These are phyloP conservation scores for Thymus quinquecostatus DNA, from an alignment of 257 asterid genomes.

Conservation along the genomic window DNA sequence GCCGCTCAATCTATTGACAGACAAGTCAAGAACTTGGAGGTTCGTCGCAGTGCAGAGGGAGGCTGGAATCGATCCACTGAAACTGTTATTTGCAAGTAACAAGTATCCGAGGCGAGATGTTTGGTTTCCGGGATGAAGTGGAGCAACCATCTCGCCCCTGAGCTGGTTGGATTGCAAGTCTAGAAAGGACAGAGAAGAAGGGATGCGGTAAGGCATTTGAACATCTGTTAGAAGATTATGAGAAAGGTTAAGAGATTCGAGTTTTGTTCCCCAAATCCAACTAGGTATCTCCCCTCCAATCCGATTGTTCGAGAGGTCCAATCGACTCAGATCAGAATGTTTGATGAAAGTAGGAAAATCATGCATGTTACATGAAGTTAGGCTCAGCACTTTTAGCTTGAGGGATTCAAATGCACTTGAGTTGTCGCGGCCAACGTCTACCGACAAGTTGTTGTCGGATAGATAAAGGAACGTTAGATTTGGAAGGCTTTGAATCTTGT, in stretches of 20 bases:
- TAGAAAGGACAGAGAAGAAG: not conserved
- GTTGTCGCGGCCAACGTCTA: not conserved
- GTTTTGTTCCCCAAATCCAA: not conserved
- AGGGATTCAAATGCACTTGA: not conserved
- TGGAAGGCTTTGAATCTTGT: not conserved
- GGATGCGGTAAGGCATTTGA: not conserved
- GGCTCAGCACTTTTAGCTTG: not conserved
- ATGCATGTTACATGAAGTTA: slow-evolving; percentile 10
- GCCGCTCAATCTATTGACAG: slow-evolving; percentile 27
- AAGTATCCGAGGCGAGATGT: slow-evolving; percentile 28
- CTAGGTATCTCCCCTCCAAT: not conserved
- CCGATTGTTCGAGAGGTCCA: slow-evolving; percentile 2
- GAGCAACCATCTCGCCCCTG: not conserved
- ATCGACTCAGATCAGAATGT: slow-evolving; percentile 29
- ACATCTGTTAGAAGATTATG: not conserved
- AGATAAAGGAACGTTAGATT: not conserved
- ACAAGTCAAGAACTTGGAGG: slow-evolving; percentile 34
- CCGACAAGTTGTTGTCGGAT: not conserved
- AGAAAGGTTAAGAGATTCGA: not conserved
- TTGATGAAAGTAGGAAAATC: slow-evolving; percentile 8
- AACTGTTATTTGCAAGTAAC: not conserved
- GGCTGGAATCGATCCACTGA: too few species aligned
- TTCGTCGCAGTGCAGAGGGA: too few species aligned
- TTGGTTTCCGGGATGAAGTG: not conserved
- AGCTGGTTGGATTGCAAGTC: not conserved